Conservation (phyloP, 768 basidiomycete species). For the Amanita jacksonii region DNA sequence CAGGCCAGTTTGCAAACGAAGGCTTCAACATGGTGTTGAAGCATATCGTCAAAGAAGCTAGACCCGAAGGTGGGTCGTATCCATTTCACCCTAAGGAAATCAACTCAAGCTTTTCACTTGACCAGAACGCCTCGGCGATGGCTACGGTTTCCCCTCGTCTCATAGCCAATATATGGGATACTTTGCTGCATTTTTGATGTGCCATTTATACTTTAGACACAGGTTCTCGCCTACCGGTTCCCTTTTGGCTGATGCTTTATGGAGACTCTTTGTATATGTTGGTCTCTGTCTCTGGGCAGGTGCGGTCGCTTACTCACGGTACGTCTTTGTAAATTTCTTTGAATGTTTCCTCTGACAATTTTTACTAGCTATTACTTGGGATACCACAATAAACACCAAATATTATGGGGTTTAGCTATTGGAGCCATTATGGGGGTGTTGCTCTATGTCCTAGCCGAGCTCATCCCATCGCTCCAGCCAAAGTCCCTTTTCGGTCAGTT, state of each 20-base stretch:
- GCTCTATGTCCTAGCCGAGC: conserved; percentile 48
- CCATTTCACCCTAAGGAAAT: neutral
- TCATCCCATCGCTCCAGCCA: conserved; percentile 47
- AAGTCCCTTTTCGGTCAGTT: conserved; percentile 40
- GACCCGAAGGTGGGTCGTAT: conserved; percentile 48
- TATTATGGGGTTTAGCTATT: conserved; percentile 65
- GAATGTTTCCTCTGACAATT: neutral
- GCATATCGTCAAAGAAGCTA: conserved; percentile 52
- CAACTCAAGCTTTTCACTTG: neutral
- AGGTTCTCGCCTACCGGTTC: conserved; percentile 48
- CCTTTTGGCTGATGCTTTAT: conserved; percentile 39
- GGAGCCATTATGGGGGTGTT: conserved; percentile 44
- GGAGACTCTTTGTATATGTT: conserved; percentile 36
- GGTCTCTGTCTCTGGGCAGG: conserved; percentile 47
- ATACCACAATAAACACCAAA: conserved; percentile 68
- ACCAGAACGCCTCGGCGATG: conserved; percentile 49
- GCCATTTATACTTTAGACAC: conserved; percentile 66
- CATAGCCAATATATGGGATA: conserved; percentile 91
- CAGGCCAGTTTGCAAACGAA: conserved; percentile 68
- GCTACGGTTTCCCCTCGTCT: conserved; percentile 83
- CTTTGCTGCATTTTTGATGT: conserved; percentile 66
- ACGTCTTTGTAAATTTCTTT: conserved; percentile 10
- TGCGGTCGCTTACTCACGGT: conserved; percentile 76
- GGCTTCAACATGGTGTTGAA: conserved; percentile 63
- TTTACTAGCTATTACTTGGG: conserved; percentile 49